Base-by-base conservation (phyloP, 768 basidiomycete species). In the Psilocybe sp. region DNA sequence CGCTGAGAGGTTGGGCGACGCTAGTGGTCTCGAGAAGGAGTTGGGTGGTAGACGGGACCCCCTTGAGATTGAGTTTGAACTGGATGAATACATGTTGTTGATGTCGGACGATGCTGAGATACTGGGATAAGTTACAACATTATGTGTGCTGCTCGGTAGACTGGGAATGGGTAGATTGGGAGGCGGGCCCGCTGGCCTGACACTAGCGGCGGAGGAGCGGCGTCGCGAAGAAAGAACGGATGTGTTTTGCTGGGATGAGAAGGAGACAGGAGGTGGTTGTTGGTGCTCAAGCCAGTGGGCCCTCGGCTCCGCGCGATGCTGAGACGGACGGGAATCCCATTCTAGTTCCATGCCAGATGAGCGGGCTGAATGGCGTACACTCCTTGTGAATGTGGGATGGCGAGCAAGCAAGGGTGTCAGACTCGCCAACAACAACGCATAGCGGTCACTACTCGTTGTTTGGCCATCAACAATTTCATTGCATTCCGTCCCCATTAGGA, bases 81-180 rank as follows among this genome's bases (percentile, higher is more conserved):
- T 52, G 34, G 60, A 60, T 32, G 65, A 39, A 50, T 52, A 50
- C 32, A 43, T 43, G 16, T 54, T 28, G 23, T 28, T 28, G 15
- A 60, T 42, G 42, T 64, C 58, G 39, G 60, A 52, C 38, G 51
- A 34, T 39, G 62, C 60, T 51, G 63, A 51, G 43, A 56, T 47
- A 20, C 58, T 54, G 42, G 64, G 54, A 9, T 56, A 50, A 46
- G 49, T 37, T 32, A 47, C 50, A 42, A 58, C 50, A 20, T 50
- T 49, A 13, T 64, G 59, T 28, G 66, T 59, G 28, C 66, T 56
- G 14, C 64, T 56, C 36, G 88, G 88, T 33, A 88, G 59, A 58
- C 73, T 82, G 44, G 88, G 88, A 51, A 90, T 89, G 43, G 88
- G 88, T 57, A 82, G 78, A 60, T 73, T 81, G 16, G 88, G 88